Conservation (phyloP, 2,329 filamentous ascomycete genomes). For the Verticillium klebahnii region DNA sequence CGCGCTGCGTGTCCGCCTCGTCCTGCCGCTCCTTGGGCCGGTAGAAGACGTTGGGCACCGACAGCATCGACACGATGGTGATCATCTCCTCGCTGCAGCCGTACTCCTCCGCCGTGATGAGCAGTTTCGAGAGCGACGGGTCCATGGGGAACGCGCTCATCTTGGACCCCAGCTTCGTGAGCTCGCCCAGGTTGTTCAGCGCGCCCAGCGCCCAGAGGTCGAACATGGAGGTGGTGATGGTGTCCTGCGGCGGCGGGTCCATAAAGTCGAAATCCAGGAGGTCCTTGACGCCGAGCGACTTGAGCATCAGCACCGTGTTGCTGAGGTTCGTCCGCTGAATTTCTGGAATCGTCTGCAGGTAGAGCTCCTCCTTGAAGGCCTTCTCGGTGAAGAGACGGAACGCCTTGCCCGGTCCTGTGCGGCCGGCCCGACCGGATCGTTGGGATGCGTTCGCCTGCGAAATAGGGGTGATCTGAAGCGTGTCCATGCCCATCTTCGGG, state of each 20-base stretch:
- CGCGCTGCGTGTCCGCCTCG: slow-evolving; percentile 88
- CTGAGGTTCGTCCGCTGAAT: slow-evolving; percentile 95
- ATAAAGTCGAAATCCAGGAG: slow-evolving; percentile 97
- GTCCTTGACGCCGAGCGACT: slow-evolving; percentile 91
- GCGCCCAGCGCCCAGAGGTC: slow-evolving; percentile 96
- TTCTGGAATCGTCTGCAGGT: slow-evolving; percentile 94
- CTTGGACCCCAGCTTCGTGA: slow-evolving; percentile 79
- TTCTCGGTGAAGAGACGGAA: slow-evolving; percentile 93
- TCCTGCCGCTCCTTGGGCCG: slow-evolving; percentile 94
- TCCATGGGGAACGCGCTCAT: slow-evolving; percentile 99
- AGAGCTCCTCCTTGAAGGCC: slow-evolving; percentile 93
- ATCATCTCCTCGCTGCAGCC: slow-evolving; percentile 96
- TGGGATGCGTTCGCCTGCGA: slow-evolving; percentile 95
- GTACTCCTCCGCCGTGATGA: slow-evolving; percentile 88
- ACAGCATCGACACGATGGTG: slow-evolving; percentile 96
- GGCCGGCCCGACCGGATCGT: slow-evolving; percentile 85
- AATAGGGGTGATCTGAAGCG: slow-evolving; percentile 93
- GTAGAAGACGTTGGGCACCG: slow-evolving; percentile 94
- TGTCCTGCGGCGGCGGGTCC: slow-evolving; percentile 97
- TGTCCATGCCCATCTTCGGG: slow-evolving; percentile 98
- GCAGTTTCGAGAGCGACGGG: slow-evolving; percentile 85
- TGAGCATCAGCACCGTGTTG: slow-evolving; percentile 90
- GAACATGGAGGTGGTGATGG: slow-evolving; percentile 94
- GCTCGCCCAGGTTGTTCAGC: slow-evolving; percentile 86
- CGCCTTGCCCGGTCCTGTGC: slow-evolving; percentile 92